Evolutionary conservation across 495 filamentous ascomycete species (phyloP).

Genomic region (Aspergillus egyptiacus): DNA sequence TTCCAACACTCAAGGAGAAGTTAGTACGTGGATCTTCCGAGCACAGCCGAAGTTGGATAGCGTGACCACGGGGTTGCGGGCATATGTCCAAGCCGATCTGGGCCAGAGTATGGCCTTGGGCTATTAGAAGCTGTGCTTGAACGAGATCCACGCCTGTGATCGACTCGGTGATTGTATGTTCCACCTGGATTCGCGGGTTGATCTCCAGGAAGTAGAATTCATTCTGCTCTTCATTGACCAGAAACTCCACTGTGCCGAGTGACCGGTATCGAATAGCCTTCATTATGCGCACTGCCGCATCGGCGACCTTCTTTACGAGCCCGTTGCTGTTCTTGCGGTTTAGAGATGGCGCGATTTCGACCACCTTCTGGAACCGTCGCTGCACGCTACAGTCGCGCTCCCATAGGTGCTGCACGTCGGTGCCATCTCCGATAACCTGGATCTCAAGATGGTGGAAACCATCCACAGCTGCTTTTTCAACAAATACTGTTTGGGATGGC

Average conservation of each 20-base stretch:
- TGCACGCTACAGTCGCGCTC: slow-evolving; percentile 58
- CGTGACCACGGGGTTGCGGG: slow-evolving; percentile 27
- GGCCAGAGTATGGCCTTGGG: slow-evolving; percentile 43
- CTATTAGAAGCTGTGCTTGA: slow-evolving; percentile 47
- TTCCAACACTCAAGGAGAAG: slow-evolving; percentile 54
- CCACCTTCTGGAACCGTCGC: slow-evolving; percentile 51
- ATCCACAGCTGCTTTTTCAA: slow-evolving; percentile 46
- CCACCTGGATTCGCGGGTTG: slow-evolving; percentile 56
- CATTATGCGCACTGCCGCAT: slow-evolving; percentile 39
- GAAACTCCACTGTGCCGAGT: slow-evolving; percentile 56
- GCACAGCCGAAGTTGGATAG: slow-evolving; percentile 54
- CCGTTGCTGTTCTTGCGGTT: slow-evolving; percentile 31
- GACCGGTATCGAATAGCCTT: slow-evolving; percentile 44
- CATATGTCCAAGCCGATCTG: slow-evolving; percentile 34
- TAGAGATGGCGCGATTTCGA: slow-evolving; percentile 44
- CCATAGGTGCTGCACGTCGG: slow-evolving; percentile 47
- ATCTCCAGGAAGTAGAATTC: slow-evolving; percentile 62
- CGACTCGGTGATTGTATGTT: slow-evolving; percentile 50
- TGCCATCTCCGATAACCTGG: slow-evolving; percentile 53
- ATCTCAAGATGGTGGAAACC: slow-evolving; percentile 54
- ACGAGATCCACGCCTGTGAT: slow-evolving; percentile 54
- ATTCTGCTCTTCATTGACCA: slow-evolving; percentile 48
- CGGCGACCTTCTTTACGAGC: slow-evolving; percentile 36
- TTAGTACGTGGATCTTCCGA: slow-evolving; percentile 49
- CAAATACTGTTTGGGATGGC: slow-evolving; percentile 47